Percentiles rank a stretch among this genome's conserved stretches.
These are phyloP conservation scores for Grosmannia huntii DNA, from an alignment of 2,329 filamentous ascomycete species.

Conservation along the genomic window DNA sequence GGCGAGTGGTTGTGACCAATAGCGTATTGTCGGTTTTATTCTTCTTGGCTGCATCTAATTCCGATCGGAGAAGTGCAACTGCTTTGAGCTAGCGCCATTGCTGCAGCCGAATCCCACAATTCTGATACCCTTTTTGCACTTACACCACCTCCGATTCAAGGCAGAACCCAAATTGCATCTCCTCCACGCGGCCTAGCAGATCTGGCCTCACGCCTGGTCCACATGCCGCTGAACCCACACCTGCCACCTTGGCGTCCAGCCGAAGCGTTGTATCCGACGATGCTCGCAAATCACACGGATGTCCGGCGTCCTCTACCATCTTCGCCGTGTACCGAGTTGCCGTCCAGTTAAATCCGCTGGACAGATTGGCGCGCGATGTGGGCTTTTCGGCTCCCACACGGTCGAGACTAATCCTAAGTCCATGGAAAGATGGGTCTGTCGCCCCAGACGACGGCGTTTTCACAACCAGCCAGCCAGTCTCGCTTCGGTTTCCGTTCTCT, in stretches of 20 bases:
- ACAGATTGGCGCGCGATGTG: not conserved
- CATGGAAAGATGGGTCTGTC: not conserved
- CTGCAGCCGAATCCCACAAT: no score
- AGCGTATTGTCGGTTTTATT: not conserved
- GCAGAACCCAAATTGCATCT: constrained; percentile 28
- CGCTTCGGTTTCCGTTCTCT: constrained; percentile 52
- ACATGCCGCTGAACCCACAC: constrained; percentile 35
- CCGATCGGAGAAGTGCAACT: not conserved
- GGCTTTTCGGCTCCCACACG: not conserved
- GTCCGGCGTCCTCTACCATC: constrained; percentile 43
- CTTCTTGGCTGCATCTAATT: not conserved
- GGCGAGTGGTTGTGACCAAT: not conserved
- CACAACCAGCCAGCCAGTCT: constrained; percentile 39
- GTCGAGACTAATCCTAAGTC: not conserved
- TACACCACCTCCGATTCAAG: constrained; percentile 16
- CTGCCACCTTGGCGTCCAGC: constrained; percentile 33
- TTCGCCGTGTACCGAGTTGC: constrained; percentile 38
- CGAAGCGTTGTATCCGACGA: constrained; percentile 27
- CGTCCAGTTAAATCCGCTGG: constrained; percentile 36
- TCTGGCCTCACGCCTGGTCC: constrained; percentile 34
- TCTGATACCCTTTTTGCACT: no score
- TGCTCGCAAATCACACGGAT: constrained; percentile 49
- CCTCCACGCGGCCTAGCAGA: constrained; percentile 26
- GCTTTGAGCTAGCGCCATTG: no score
- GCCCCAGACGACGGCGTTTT: not conserved